Evolutionary conservation across 2,329 filamentous ascomycete species (phyloP).

Genomic region (Arthrobotrys entomopaga): DNA sequence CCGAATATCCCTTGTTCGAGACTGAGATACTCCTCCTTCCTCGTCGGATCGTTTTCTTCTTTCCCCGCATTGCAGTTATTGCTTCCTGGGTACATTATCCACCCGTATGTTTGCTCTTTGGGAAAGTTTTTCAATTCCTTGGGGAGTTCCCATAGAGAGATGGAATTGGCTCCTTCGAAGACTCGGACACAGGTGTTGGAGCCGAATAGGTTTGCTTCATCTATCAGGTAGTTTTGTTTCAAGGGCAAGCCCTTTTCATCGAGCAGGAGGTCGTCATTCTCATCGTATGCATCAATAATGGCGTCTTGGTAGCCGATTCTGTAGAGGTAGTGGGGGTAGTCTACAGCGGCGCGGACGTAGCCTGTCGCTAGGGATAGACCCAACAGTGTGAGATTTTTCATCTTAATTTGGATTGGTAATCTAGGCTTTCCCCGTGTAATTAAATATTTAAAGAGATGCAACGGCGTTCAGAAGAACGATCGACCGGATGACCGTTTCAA

Average conservation of each 20-base stretch:
- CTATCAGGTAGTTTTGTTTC: background rate
- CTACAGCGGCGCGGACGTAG: background rate
- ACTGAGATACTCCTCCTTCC: slow-evolving; percentile 4
- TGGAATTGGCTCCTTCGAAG: slow-evolving; percentile 18
- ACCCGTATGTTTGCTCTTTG: slow-evolving; percentile 18
- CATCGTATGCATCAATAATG: slow-evolving; percentile 20
- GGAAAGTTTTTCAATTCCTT: background rate
- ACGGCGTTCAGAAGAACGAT: too few relatives aligned
- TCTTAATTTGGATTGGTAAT: background rate
- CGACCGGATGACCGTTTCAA: too few relatives aligned
- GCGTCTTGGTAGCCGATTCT: slow-evolving; percentile 18
- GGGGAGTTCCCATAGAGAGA: slow-evolving; percentile 13
- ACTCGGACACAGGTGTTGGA: slow-evolving; percentile 21
- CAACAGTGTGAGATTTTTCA: slow-evolving; percentile 13
- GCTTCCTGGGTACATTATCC: slow-evolving; percentile 39
- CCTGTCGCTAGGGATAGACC: background rate
- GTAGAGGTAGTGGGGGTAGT: slow-evolving; percentile 24
- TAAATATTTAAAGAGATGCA: too few relatives aligned
- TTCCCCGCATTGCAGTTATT: slow-evolving; percentile 22
- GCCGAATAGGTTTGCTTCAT: slow-evolving; percentile 17
- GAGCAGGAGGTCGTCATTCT: background rate
- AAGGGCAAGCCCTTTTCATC: background rate
- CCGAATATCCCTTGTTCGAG: slow-evolving; percentile 23
- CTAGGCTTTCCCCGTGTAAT: too few relatives aligned
- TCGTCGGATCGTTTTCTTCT: background rate